phyloP scores from a whole-genome alignment of 108 stramenopile species.

The Pseudonitzschia pungens region DNA sequence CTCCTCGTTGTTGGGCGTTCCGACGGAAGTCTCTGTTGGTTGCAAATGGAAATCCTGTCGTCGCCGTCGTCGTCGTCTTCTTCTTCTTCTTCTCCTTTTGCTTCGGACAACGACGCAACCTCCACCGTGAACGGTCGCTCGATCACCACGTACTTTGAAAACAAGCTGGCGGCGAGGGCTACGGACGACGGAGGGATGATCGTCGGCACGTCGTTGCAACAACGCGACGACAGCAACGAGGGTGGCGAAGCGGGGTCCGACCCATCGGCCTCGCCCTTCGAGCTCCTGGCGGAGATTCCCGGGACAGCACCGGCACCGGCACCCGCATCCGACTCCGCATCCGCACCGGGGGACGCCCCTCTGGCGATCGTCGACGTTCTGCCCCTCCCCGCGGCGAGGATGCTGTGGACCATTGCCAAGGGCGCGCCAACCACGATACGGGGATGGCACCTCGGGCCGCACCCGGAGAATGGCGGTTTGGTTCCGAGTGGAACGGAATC shows the following conservation, averaged over 20 bases:
- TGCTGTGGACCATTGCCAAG: slow-evolving; percentile 13
- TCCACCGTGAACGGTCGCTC: not conserved
- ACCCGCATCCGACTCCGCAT: not conserved
- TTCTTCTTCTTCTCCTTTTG: not conserved
- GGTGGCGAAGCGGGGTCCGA: too few species aligned
- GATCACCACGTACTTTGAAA: slow-evolving; percentile 15
- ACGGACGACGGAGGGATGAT: slow-evolving; percentile 11
- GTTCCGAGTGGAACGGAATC: not conserved
- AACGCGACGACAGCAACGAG: not conserved
- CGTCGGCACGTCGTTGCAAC: slow-evolving; percentile 12
- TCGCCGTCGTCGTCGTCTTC: not conserved
- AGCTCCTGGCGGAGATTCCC: slow-evolving; percentile 16
- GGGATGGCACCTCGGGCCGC: not conserved
- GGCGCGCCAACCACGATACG: not conserved
- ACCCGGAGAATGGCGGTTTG: not conserved
- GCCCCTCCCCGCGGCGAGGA: not conserved
- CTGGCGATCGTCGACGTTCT: slow-evolving; percentile 24
- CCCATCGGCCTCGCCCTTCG: slow-evolving; percentile 17
- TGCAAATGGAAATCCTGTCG: slow-evolving; percentile 36
- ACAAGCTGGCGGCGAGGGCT: slow-evolving; percentile 9
- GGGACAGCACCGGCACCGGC: not conserved
- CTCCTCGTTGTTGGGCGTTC: slow-evolving; percentile 47
- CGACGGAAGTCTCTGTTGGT: slow-evolving; percentile 58
- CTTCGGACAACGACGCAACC: not conserved
- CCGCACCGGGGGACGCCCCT: not conserved